Evolutionary conservation across 2,329 filamentous ascomycete species (phyloP).

Genomic region (Colletotrichum plurivorum): DNA sequence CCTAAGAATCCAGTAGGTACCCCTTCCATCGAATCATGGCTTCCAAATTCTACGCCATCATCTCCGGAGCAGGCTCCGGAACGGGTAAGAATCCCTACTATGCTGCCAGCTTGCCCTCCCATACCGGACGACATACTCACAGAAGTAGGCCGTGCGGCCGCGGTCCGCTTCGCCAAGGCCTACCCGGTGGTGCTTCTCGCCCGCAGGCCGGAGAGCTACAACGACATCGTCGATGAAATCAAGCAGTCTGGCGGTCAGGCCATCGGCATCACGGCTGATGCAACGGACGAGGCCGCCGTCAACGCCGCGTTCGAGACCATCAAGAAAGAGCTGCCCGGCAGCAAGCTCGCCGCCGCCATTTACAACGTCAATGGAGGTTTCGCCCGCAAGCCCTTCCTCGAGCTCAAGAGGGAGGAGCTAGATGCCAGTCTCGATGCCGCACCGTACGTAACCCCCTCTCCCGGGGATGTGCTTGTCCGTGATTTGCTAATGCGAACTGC

Average conservation of each 20-base stretch:
- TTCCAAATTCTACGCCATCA: slow-evolving; percentile 71
- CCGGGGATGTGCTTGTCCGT: neutral
- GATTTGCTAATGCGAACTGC: neutral
- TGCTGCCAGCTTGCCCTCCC: slow-evolving; percentile 46
- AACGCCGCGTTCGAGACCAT: slow-evolving; percentile 73
- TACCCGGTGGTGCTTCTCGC: slow-evolving; percentile 85
- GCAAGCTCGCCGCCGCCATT: slow-evolving; percentile 74
- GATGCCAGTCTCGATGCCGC: slow-evolving; percentile 61
- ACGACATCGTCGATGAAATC: slow-evolving; percentile 78
- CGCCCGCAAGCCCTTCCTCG: slow-evolving; percentile 70
- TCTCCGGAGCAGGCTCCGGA: slow-evolving; percentile 81
- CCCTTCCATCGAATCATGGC: slow-evolving; percentile 42
- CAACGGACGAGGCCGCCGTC: slow-evolving; percentile 58
- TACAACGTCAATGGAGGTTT: slow-evolving; percentile 76
- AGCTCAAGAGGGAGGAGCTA: slow-evolving; percentile 66
- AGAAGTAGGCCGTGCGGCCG: slow-evolving; percentile 59
- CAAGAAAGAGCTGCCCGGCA: slow-evolving; percentile 68
- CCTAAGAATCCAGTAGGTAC: neutral
- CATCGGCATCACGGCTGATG: slow-evolving; percentile 78
- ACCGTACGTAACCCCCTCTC: slow-evolving; percentile 57
- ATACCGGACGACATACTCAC: neutral
- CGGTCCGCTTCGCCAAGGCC: slow-evolving; percentile 70
- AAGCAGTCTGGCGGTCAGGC: slow-evolving; percentile 76
- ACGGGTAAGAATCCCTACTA: slow-evolving; percentile 72
- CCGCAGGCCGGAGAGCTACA: slow-evolving; percentile 75